These are phyloP conservation scores for Aspergillus fructus DNA, from an alignment of 2,329 filamentous ascomycete species.

Conservation along the genomic window DNA sequence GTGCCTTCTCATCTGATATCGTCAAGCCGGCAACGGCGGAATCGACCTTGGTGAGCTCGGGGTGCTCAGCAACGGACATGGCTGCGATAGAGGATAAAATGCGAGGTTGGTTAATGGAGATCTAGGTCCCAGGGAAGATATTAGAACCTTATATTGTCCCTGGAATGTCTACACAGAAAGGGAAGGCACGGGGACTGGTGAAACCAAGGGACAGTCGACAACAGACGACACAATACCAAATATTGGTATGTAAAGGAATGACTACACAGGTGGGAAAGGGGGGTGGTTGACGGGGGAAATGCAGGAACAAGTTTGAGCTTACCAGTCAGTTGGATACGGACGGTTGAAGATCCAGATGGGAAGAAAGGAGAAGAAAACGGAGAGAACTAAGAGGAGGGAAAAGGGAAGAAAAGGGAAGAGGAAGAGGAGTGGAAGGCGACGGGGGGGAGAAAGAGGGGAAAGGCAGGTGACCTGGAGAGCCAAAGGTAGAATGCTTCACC, in stretches of 20 bases:
- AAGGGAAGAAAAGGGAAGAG: conserved; percentile 5
- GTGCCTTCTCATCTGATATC: conserved; percentile 61
- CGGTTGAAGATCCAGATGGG: conserved; percentile 7
- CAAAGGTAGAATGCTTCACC: too few species aligned
- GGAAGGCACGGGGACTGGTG: neutral
- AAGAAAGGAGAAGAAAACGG: conserved; percentile 11
- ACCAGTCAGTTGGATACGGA: conserved; percentile 9
- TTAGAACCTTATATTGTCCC: conserved; percentile 5
- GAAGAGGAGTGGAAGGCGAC: conserved; percentile 1
- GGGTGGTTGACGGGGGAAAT: neutral
- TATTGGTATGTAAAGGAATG: neutral
- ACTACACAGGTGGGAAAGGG: neutral
- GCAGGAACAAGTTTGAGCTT: conserved; percentile 12
- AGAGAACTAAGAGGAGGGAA: conserved; percentile 1
- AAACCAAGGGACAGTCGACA: neutral
- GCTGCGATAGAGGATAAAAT: conserved; percentile 16
- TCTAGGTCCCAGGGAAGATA: conserved; percentile 4
- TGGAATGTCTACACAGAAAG: neutral
- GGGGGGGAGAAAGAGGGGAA: conserved; percentile 9
- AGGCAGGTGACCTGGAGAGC: conserved; percentile 28
- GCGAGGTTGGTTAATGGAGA: neutral
- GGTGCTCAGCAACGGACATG: conserved; percentile 58
- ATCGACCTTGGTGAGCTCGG: conserved; percentile 81
- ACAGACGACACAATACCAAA: neutral
- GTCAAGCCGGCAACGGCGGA: conserved; percentile 81